phyloP scores from a whole-genome alignment of 257 asterid species.

The Solanum bulbocastanum region DNA sequence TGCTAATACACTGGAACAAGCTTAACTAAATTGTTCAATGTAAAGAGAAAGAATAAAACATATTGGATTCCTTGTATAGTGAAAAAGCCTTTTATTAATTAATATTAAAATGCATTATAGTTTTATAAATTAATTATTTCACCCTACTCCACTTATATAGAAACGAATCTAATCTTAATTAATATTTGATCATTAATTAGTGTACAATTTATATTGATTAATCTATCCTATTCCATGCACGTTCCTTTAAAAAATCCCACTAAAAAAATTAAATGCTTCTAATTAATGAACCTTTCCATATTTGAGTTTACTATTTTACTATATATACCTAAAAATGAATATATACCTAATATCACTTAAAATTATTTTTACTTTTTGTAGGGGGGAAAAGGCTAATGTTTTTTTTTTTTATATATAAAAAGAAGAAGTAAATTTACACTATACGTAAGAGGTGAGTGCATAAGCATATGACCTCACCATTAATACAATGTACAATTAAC shows the following conservation, averaged over 20 bases:
- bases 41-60: neutral
- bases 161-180: neutral
- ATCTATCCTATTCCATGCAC: neutral
- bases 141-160: neutral
- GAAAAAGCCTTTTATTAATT: neutral
- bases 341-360: neutral
- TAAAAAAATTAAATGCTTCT: neutral
- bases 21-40: neutral
- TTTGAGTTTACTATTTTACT: neutral
- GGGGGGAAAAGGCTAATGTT: neutral
- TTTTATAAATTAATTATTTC: neutral
- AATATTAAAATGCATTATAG: neutral
- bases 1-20: neutral
- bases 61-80: neutral
- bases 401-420: neutral
- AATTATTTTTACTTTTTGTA: neutral
- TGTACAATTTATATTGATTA: neutral
- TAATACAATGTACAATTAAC: neutral
- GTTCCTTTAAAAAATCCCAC: neutral
- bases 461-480: neutral
- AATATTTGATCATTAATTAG: neutral
- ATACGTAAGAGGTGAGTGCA: neutral
- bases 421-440: neutral
- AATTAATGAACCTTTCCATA: neutral
- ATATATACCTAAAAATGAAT: neutral